These are phyloP conservation scores for Posidonia australis DNA, from an alignment of 106 monocot species.

Conservation along the genomic window DNA sequence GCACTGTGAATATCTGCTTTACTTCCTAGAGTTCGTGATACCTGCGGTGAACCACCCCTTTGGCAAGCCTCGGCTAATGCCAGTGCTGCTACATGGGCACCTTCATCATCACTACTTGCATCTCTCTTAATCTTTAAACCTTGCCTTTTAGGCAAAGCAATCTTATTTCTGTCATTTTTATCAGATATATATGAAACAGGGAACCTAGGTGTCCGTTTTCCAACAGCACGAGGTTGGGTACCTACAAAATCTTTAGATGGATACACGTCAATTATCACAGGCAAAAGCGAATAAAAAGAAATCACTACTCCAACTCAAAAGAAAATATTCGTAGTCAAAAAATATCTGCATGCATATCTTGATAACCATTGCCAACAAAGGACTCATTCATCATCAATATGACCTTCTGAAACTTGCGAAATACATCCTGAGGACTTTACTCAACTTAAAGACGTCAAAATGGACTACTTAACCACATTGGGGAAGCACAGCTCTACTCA, in stretches of 20 bases:
- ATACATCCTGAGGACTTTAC: too few relatives aligned
- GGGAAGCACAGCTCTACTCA: too few relatives aligned
- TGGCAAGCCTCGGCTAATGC: constrained; percentile 86
- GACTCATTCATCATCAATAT: too few relatives aligned
- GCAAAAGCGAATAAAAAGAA: background rate
- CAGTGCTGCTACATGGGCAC: constrained; percentile 84
- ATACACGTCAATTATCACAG: background rate
- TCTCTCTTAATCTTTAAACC: constrained; percentile 28
- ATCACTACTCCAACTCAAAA: constrained; percentile 1
- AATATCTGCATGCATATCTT: too few relatives aligned
- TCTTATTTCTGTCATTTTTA: constrained; percentile 32
- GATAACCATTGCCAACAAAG: too few relatives aligned
- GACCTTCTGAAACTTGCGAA: too few relatives aligned
- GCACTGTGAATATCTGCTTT: constrained; percentile 28
- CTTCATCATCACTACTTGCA: constrained; percentile 64
- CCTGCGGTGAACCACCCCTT: constrained; percentile 84
- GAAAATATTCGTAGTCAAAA: background rate
- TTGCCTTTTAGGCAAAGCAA: constrained; percentile 23
- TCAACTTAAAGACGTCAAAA: too few relatives aligned
- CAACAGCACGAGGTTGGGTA: constrained; percentile 79
- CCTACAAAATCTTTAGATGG: constrained; percentile 22
- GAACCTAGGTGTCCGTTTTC: constrained; percentile 90
- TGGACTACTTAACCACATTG: too few relatives aligned
- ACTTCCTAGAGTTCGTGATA: constrained; percentile 59
- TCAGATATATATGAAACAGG: constrained; percentile 50